Base-by-base conservation (phyloP, 2,329 filamentous ascomycete species). In the Pezicula neosporulosa region DNA sequence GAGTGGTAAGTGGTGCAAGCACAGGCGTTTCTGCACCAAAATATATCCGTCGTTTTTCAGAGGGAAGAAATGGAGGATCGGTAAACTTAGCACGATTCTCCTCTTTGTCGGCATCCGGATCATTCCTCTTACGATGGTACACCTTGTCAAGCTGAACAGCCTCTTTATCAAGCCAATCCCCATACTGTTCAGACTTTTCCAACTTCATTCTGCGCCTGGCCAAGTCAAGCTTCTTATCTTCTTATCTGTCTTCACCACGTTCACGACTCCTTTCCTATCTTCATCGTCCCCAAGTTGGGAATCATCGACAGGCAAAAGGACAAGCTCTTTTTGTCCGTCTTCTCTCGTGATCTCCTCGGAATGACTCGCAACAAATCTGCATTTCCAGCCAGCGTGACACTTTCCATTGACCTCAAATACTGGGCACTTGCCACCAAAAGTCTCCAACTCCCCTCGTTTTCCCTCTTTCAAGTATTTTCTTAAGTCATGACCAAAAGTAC, bases 11-110 rank as follows among this genome's bases (percentile, higher is more conserved):
- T 35, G 94, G 94, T 4, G 94, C 94, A n/a, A 99, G 76, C 10
- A 92, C 83, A 0, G 94, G 94, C 2, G 94, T 99, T 68, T 97
- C 93, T 1, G 86, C 83, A 6, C 92, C 92, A 69, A 97, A 97
- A 72, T 99, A 97, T 50, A 99, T 77, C 47, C 86, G 84, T 52
- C 94, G 83, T 75, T 99, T 99, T 73, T 99, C 94, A 0, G 93
- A 97, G 2, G 94, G 85, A 64, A 87, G 82, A 65, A 97, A 85
- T 0, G 93, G 93, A 21, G 90, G 86, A 54, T 97, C 92, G n/a
- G 83, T 78, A 66, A 87, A 97, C 52, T 80, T 78, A 7, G 94
- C 93, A 48, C 90, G 81, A 54, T 87, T 83, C 47, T 96, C 91
- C 53, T 87, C 74, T 33, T 73, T 71, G n/a, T 69, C 67, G 48